These are phyloP conservation scores for Leishmania martiniquensis DNA, from an alignment of 208 protist species.

Conservation along the genomic window DNA sequence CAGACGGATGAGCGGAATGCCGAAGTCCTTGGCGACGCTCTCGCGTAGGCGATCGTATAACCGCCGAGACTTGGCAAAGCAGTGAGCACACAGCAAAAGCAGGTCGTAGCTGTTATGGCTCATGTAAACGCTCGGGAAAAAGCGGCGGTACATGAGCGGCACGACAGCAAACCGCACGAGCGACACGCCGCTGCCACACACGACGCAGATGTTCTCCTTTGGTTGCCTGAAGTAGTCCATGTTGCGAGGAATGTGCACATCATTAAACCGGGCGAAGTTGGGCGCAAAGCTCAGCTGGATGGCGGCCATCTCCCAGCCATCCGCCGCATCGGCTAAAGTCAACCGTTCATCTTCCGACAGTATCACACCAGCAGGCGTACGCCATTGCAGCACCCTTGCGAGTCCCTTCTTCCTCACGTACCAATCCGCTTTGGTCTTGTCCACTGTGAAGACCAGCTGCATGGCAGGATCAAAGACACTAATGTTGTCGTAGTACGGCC, in stretches of 20 bases:
- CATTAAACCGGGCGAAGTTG: constrained; percentile 55
- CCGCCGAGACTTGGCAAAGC: constrained; percentile 42
- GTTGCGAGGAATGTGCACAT: constrained; percentile 65
- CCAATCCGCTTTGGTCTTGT: constrained; percentile 60
- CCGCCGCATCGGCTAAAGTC: neutral
- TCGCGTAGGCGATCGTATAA: constrained; percentile 39
- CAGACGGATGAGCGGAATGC: constrained; percentile 47
- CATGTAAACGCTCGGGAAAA: constrained; percentile 78
- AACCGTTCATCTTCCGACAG: constrained; percentile 4
- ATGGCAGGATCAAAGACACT: constrained; percentile 48
- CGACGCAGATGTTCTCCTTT: constrained; percentile 70
- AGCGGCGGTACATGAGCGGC: constrained; percentile 63
- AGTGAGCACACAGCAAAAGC: constrained; percentile 57
- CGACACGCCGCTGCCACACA: constrained; percentile 39
- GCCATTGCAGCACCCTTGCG: constrained; percentile 53
- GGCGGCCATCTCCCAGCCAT: constrained; percentile 29
- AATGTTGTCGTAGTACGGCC: constrained; percentile 76
- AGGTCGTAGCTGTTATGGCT: constrained; percentile 80
- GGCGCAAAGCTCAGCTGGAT: constrained; percentile 67
- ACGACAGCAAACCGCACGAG: constrained; percentile 66
- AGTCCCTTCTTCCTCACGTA: constrained; percentile 68
- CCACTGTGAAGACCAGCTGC: constrained; percentile 57
- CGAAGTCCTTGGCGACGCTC: constrained; percentile 42
- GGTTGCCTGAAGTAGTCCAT: constrained; percentile 64
- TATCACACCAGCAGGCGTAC: neutral